Conservation (phyloP, 2,329 filamentous ascomycete species). For the Rasamsonia emersonii region DNA sequence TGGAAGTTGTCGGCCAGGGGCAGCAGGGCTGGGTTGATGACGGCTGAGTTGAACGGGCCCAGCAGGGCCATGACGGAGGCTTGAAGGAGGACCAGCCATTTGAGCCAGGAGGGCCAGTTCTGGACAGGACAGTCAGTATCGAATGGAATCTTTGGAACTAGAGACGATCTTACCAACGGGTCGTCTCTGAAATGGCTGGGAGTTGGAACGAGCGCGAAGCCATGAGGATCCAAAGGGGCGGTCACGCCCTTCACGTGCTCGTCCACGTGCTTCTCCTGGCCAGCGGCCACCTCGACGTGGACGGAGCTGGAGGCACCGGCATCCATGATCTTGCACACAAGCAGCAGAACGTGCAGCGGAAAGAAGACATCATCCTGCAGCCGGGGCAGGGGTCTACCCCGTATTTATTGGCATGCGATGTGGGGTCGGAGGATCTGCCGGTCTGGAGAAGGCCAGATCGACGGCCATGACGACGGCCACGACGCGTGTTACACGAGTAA, state of each 20-base stretch:
- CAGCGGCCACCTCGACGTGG: neutral
- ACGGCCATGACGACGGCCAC: no score
- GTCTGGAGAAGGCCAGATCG: no score
- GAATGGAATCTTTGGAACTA: constrained; percentile 1
- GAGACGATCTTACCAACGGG: constrained; percentile 10
- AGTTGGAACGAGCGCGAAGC: constrained; percentile 16
- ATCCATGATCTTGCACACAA: no score
- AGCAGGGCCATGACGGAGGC: constrained; percentile 23
- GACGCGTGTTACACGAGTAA: no score
- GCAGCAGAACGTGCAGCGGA: no score
- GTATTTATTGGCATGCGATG: no score
- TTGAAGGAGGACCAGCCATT: constrained; percentile 19
- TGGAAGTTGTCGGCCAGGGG: constrained; percentile 21
- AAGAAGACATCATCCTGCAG: no score
- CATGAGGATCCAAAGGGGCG: constrained; percentile 16
- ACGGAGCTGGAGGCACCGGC: no score
- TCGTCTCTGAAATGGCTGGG: constrained; percentile 15
- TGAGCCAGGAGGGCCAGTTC: constrained; percentile 17
- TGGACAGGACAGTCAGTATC: neutral
- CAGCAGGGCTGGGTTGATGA: constrained; percentile 26
- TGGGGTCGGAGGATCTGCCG: no score
- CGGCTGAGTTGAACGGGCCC: constrained; percentile 19
- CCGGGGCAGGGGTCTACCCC: no score
- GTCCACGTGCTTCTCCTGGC: neutral
- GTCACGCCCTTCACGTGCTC: constrained; percentile 3